Conservation (phyloP, 352 stramenopile genomes). For the Pythium volutum region DNA sequence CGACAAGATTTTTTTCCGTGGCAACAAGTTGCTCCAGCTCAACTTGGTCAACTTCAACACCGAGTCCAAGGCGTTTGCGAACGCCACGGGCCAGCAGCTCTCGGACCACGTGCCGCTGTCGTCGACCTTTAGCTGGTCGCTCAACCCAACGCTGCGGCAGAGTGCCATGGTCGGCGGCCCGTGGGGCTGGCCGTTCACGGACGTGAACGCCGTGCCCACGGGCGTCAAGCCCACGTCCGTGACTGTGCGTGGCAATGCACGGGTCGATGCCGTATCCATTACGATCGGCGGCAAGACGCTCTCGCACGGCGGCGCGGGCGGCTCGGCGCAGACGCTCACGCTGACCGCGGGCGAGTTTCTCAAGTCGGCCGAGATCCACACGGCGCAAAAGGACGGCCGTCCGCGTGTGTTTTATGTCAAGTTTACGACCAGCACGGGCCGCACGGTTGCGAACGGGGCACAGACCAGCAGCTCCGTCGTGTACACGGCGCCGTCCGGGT, state of each 20-base stretch:
- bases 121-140: constrained; percentile 37
- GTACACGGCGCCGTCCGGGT: constrained; percentile 35
- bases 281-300: constrained; percentile 22
- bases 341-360: constrained; percentile 42
- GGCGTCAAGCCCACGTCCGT: constrained; percentile 35
- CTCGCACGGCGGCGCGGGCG: constrained; percentile 38
- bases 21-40: constrained; percentile 28
- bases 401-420: constrained; percentile 49
- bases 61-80: constrained; percentile 39
- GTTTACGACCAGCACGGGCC: constrained; percentile 35
- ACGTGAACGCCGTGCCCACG: constrained; percentile 25
- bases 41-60: constrained; percentile 45
- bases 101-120: constrained; percentile 52
- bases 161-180: constrained; percentile 39
- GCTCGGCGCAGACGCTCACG: constrained; percentile 32
- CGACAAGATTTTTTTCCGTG: constrained; percentile 60
- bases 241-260: constrained; percentile 27
- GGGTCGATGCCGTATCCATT: constrained; percentile 41
- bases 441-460: constrained; percentile 31
- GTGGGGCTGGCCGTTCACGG: constrained; percentile 37
- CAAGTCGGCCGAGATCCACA: constrained; percentile 44
- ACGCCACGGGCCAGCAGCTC: constrained; percentile 31
- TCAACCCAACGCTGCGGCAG: constrained; percentile 28
- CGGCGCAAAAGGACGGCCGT: constrained; percentile 35
- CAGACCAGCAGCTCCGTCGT: constrained; percentile 31